Evolutionary conservation across 1,284 basidiomycete genomes (phyloP).

Genomic region (Trichosporon ovoides): DNA sequence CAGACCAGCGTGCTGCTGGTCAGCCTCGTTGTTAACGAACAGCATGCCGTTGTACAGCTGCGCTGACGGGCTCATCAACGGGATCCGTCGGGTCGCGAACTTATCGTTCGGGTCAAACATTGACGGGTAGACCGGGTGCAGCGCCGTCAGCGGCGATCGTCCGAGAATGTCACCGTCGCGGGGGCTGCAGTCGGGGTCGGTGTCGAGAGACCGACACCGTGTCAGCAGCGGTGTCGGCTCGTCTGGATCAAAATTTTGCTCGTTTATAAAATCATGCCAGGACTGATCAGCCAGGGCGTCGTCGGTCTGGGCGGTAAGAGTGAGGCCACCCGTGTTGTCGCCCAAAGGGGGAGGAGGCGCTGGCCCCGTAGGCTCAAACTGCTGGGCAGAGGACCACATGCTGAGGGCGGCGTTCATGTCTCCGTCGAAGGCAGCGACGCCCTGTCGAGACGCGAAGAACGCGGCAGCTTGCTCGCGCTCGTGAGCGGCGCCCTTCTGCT

Average conservation of each 20-base stretch:
- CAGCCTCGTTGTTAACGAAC: slow-evolving; percentile 16
- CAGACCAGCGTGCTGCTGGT: slow-evolving; percentile 3
- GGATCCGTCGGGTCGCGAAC: slow-evolving; percentile 15
- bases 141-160: slow-evolving; percentile 16
- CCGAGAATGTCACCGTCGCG: slow-evolving; percentile 20
- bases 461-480: slow-evolving; percentile 11
- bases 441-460: slow-evolving; percentile 16
- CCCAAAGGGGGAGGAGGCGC: background rate
- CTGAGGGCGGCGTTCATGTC: slow-evolving; percentile 14
- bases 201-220: slow-evolving; percentile 20
- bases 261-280: slow-evolving; percentile 26
- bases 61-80: slow-evolving; percentile 20
- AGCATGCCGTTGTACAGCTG: slow-evolving; percentile 23
- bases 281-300: slow-evolving; percentile 23
- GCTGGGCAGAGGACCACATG: slow-evolving; percentile 16
- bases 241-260: slow-evolving; percentile 24
- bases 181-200: slow-evolving; percentile 22
- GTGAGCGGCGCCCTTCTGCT: slow-evolving; percentile 16
- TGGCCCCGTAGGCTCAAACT: background rate
- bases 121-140: slow-evolving; percentile 8
- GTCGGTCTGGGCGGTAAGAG: slow-evolving; percentile 9
- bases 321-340: background rate
- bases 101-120: slow-evolving; percentile 12
- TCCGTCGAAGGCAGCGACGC: slow-evolving; percentile 9
- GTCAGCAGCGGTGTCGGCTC: slow-evolving; percentile 23